phyloP scores from a whole-genome alignment of 169 alveolate species.

The Plasmodium knowlesi region DNA sequence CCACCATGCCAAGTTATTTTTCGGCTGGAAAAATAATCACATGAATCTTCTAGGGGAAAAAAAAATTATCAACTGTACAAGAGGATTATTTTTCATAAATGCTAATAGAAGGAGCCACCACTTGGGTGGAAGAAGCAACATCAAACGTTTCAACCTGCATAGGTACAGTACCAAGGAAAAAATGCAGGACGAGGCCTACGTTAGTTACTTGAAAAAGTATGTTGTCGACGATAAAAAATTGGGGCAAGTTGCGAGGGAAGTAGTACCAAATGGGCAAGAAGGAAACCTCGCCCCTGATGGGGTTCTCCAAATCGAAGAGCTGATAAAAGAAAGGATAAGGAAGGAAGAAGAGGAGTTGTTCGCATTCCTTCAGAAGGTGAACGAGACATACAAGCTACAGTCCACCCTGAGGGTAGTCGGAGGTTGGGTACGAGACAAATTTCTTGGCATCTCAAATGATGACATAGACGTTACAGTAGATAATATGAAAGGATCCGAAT shows the following conservation, averaged over 20 bases:
- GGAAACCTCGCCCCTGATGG: not conserved
- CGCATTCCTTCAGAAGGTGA: slow-evolving; percentile 30
- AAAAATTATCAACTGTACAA: slow-evolving; percentile 1
- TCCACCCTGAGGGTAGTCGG: slow-evolving; percentile 96
- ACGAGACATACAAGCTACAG: slow-evolving; percentile 34
- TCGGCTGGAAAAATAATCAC: not conserved
- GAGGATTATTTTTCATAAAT: not conserved
- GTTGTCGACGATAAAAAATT: slow-evolving; percentile 1
- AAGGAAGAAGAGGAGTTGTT: slow-evolving; percentile 52
- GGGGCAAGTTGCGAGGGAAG: not conserved
- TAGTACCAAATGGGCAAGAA: not conserved
- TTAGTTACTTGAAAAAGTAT: slow-evolving; percentile 31
- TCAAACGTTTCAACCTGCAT: not conserved
- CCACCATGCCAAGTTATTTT: not conserved
- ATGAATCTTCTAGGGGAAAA: not conserved
- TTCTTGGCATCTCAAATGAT: slow-evolving; percentile 80
- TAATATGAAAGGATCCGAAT: slow-evolving; percentile 93
- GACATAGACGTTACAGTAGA: slow-evolving; percentile 99
- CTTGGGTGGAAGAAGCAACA: not conserved
- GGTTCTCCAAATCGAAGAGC: slow-evolving; percentile 7
- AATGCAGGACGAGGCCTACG: slow-evolving; percentile 18
- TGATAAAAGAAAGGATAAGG: slow-evolving; percentile 7
- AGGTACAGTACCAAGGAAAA: not conserved
- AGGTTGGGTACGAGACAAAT: slow-evolving; percentile 99
- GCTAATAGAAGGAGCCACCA: not conserved